Conservation (phyloP, 2,329 filamentous ascomycete species). For the Aspergillus pseudoviridinutans region DNA sequence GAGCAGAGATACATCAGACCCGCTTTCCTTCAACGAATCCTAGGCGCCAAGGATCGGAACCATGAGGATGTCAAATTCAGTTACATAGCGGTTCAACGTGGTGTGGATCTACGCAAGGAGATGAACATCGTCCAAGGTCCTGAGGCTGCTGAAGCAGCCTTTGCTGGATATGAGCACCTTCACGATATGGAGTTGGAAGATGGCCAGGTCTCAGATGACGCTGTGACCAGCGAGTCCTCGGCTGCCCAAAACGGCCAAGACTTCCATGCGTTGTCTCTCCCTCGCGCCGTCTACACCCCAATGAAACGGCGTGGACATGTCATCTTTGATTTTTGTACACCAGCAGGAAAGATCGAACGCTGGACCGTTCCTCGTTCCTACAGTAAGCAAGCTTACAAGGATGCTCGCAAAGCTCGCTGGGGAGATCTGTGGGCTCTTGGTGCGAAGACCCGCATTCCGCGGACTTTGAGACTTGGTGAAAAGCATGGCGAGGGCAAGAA, state of each 20-base stretch:
- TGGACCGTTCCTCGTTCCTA: slow-evolving; percentile 88
- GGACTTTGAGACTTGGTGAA: slow-evolving; percentile 59
- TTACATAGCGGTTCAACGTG: slow-evolving; percentile 81
- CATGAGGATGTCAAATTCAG: slow-evolving; percentile 90
- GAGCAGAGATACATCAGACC: slow-evolving; percentile 84
- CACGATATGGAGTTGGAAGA: slow-evolving; percentile 23
- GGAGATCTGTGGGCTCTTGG: slow-evolving; percentile 95
- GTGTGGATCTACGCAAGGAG: slow-evolving; percentile 54
- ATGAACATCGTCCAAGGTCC: slow-evolving; percentile 48
- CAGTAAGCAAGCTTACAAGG: slow-evolving; percentile 78
- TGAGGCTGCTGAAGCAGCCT: slow-evolving; percentile 61
- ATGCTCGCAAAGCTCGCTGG: slow-evolving; percentile 86
- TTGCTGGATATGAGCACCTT: slow-evolving; percentile 64
- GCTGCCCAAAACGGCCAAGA: slow-evolving; percentile 16
- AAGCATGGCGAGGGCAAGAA: slow-evolving; percentile 39
- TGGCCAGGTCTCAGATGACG: slow-evolving; percentile 7
- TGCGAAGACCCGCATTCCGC: slow-evolving; percentile 72
- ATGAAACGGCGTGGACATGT: slow-evolving; percentile 87
- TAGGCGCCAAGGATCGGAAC: slow-evolving; percentile 65
- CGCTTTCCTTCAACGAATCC: slow-evolving; percentile 71
- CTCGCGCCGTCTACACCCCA: slow-evolving; percentile 72
- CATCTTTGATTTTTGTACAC: slow-evolving; percentile 85
- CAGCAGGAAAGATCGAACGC: slow-evolving; percentile 77
- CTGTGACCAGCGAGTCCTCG: slow-evolving; percentile 1
- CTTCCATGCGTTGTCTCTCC: slow-evolving; percentile 63